Base-by-base conservation (phyloP, 2,329 filamentous ascomycete genomes). In the Alternaria rosae region DNA sequence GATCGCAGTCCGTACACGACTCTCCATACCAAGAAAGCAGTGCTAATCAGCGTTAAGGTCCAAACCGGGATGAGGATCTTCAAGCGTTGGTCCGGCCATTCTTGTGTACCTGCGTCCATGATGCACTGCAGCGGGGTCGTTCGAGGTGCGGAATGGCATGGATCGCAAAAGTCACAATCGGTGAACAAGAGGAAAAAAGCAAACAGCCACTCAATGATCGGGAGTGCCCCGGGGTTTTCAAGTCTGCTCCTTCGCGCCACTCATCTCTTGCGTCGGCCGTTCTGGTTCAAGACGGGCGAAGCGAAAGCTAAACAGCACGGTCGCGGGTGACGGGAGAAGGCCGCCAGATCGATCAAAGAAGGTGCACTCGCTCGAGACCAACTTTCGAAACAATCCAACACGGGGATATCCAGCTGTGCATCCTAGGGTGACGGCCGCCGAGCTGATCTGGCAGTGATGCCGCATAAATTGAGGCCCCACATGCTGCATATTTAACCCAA, bases 21-120 rank as follows among this genome's bases (percentile, higher is more conserved):
- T 64, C 71, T 70, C 70, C 71, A 73, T 41, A 67, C 20, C n/a
- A 74, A 48, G 51, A 72, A 74, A n/a, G 53, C 42, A 1, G 68
- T 70, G 26, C 66, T 70, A 48, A 73, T 61, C n/a, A 68, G 48
- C 59, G 65, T 32, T 25, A 74, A 56, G 15, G 57, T 65, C 65
- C 65, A 71, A 20, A 51, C 43, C 20, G 72, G 65, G 5, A 72
- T 54, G 17, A 75, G 56, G 32, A 73, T 62, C 52, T 67, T 69
- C 47, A 70, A 38, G 8, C 71, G 57, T 30, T 69, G 35, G 45
- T 75, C 64, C 15, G 72, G 70, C 70, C 67, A 75, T 56, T 72
- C 69, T 55, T 68, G 70, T 23, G 59, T 51, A 44, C 30, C 30
- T 54, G 59, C 17, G 25, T 50, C 64, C 67, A 69, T 70, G 30